Evolutionary conservation across 2,329 filamentous ascomycete species (phyloP).

Genomic region (Fusarium lateritium): DNA sequence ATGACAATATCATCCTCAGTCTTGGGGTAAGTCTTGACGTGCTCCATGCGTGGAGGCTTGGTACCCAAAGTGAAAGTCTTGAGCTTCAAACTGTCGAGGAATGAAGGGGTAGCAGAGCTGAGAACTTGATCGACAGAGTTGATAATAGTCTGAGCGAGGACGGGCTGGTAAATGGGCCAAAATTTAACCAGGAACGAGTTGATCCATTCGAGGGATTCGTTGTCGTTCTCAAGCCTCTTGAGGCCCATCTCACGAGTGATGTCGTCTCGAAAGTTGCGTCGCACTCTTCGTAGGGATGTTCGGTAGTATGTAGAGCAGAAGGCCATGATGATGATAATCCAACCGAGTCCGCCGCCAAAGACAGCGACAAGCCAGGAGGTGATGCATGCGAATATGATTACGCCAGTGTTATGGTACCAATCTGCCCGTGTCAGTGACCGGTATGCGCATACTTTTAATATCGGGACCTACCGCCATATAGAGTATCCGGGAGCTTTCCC

Average conservation of each 20-base stretch:
- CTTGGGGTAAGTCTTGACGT: constrained; percentile 98
- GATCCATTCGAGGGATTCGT: constrained; percentile 97
- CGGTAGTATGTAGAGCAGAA: constrained; percentile 95
- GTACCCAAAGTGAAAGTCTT: constrained; percentile 94
- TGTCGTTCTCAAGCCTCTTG: constrained; percentile 88
- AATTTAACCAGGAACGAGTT: constrained; percentile 99
- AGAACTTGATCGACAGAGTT: constrained; percentile 96
- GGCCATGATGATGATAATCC: constrained; percentile 95
- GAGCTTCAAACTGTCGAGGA: constrained; percentile 93
- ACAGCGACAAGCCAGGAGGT: constrained; percentile 91
- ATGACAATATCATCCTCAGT: constrained; percentile 94
- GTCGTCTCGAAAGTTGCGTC: constrained; percentile 96
- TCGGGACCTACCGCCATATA: constrained; percentile 81
- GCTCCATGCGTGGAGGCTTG: constrained; percentile 95
- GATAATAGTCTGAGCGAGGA: constrained; percentile 92
- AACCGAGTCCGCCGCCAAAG: constrained; percentile 90
- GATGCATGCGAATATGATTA: constrained; percentile 94
- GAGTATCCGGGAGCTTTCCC: constrained; percentile 85
- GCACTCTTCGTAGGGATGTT: constrained; percentile 92
- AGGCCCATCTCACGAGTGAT: constrained; percentile 90
- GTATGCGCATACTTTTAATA: neutral
- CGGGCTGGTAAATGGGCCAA: constrained; percentile 98
- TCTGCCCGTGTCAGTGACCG: constrained; percentile 66
- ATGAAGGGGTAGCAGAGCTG: constrained; percentile 90
- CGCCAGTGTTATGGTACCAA: constrained; percentile 97